Conservation (phyloP, 139 green algal genomes). For the Chlamydomonas schloesseri region DNA sequence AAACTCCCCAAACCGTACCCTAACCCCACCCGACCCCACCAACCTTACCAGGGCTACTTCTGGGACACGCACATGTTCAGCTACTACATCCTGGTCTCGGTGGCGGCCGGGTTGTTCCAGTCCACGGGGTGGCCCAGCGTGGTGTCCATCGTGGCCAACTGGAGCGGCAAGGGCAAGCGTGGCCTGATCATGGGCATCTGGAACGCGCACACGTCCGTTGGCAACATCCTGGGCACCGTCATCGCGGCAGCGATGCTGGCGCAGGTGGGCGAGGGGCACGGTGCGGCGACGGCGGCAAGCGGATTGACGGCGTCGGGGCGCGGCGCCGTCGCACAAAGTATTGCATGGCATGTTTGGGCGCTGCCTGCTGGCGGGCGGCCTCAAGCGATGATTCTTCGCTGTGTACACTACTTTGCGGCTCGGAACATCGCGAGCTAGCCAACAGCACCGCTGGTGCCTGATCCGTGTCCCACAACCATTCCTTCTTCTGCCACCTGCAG, state of each 20-base stretch:
- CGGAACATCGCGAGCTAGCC: too few relatives aligned
- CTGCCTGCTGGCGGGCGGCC: too few relatives aligned
- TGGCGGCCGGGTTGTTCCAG: conserved; percentile 87
- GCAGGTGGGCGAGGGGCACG: conserved; percentile 11
- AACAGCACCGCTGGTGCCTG: too few relatives aligned
- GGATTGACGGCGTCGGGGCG: background rate
- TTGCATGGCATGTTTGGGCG: too few relatives aligned
- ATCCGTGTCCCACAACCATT: too few relatives aligned
- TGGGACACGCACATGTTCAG: conserved; percentile 85
- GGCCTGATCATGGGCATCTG: conserved; percentile 96
- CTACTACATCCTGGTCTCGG: conserved; percentile 87
- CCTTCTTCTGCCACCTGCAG: conserved; percentile 27
- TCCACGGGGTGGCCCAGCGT: conserved; percentile 95
- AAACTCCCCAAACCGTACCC: too few relatives aligned
- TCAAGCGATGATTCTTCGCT: too few relatives aligned
- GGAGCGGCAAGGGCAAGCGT: conserved; percentile 94
- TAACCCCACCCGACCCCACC: too few relatives aligned
- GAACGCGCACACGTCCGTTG: conserved; percentile 96
- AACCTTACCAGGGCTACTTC: conserved; percentile 85
- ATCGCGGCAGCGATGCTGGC: conserved; percentile 79
- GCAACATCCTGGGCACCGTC: conserved; percentile 94
- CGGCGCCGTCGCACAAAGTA: too few relatives aligned
- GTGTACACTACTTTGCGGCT: too few relatives aligned
- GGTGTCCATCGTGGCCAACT: conserved; percentile 94
- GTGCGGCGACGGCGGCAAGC: background rate